Percentiles rank a stretch among this genome's conserved stretches.
Conservation (phyloP, 1,284 basidiomycete genomes). For the Pyrrhoderma lamaoense region DNA sequence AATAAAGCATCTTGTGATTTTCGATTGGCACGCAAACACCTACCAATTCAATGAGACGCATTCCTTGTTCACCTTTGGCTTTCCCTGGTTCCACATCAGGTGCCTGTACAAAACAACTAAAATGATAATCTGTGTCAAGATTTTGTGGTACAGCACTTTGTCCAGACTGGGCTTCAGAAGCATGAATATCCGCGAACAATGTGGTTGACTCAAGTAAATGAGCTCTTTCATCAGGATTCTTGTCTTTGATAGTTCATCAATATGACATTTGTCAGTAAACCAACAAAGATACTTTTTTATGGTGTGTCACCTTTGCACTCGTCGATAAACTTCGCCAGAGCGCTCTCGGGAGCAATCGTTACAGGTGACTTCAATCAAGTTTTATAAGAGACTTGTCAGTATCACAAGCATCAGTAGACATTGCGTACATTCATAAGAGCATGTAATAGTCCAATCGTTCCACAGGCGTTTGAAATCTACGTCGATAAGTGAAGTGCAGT, state of each 20-base stretch:
- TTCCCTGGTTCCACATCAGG: conserved; percentile 36
- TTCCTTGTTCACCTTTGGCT: conserved; percentile 26
- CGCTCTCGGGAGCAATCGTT: conserved; percentile 44
- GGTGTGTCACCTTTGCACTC: conserved; percentile 44
- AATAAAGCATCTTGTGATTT: no score
- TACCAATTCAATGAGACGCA: conserved; percentile 63
- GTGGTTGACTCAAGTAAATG: conserved; percentile 66
- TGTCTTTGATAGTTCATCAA: conserved; percentile 38
- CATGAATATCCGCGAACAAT: conserved; percentile 72
- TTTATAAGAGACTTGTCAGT: conserved; percentile 2
- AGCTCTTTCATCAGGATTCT: conserved; percentile 66
- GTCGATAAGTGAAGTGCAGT: not conserved
- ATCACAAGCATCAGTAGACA: conserved; percentile 3
- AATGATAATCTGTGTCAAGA: conserved; percentile 72
- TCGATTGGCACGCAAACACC: no score
- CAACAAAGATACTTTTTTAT: conserved; percentile 9
- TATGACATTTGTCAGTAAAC: conserved; percentile 21
- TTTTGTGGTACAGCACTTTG: conserved; percentile 52
- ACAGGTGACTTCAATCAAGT: conserved; percentile 47
- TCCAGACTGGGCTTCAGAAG: conserved; percentile 57
- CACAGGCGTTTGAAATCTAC: conserved; percentile 83
- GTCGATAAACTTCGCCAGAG: conserved; percentile 58
- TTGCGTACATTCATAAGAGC: conserved; percentile 61
- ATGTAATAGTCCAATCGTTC: conserved; percentile 83
- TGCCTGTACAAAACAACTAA: conserved; percentile 76